A percentile compares a stretch with the other conserved stretches of the same genome.
Conservation (phyloP, 176 grass and related monocot species). For the Eragrostis curvula region DNA sequence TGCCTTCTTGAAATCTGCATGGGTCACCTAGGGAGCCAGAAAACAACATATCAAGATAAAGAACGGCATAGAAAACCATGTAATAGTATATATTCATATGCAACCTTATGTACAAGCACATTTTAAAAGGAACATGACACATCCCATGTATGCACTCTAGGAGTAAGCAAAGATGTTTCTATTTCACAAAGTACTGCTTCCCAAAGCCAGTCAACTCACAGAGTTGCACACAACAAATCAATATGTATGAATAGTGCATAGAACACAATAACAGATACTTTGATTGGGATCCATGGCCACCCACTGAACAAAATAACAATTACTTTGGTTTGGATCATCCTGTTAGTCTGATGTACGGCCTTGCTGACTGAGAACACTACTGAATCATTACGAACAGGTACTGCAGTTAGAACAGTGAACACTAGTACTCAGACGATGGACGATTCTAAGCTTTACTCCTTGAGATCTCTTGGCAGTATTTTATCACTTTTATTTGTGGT, state of each 20-base stretch:
- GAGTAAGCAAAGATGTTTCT: too few relatives aligned
- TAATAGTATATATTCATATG: neutral
- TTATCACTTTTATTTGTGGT: too few relatives aligned
- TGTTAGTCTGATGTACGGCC: too few relatives aligned
- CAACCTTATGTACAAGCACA: neutral
- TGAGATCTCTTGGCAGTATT: too few relatives aligned
- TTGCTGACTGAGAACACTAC: too few relatives aligned
- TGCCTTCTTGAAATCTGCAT: constrained; percentile 90
- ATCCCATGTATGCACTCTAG: neutral
- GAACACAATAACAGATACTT: neutral
- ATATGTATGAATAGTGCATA: neutral
- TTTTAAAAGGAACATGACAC: neutral
- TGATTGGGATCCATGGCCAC: neutral
- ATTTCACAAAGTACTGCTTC: neutral
- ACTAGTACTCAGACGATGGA: too few relatives aligned
- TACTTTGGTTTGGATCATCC: too few relatives aligned
- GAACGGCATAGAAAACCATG: neutral
- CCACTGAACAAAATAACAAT: too few relatives aligned
- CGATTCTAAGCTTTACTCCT: too few relatives aligned
- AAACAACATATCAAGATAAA: constrained; percentile 21
- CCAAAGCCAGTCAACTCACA: neutral
- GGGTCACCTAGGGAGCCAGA: constrained; percentile 63
- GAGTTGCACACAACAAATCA: neutral
- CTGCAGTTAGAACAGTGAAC: too few relatives aligned
- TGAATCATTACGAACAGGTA: too few relatives aligned